Evolutionary conservation across 2,329 filamentous ascomycete genomes (phyloP).

Genomic region (Fusarium compactum): DNA sequence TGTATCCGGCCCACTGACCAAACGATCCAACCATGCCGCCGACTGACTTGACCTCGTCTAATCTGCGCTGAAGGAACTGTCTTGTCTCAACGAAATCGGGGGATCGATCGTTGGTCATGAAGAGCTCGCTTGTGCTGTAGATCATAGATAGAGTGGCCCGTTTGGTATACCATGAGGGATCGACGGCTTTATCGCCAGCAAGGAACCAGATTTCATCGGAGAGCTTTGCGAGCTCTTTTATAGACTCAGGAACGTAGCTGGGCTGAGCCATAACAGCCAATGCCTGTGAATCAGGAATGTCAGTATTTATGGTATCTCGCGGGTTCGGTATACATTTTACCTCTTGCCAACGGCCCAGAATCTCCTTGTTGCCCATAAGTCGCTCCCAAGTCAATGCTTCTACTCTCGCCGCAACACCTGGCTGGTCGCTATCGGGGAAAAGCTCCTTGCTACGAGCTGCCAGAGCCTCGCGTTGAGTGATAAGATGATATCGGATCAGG

Average conservation of each 20-base stretch:
- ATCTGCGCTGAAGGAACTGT: slow-evolving; percentile 80
- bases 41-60: slow-evolving; percentile 75
- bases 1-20: slow-evolving; percentile 85
- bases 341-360: slow-evolving; percentile 88
- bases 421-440: slow-evolving; percentile 53
- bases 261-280: slow-evolving; percentile 91
- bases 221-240: slow-evolving; percentile 82
- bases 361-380: slow-evolving; percentile 76
- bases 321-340: slow-evolving; percentile 60
- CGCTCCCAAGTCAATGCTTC: slow-evolving; percentile 80
- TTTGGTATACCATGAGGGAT: slow-evolving; percentile 86
- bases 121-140: slow-evolving; percentile 83
- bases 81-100: slow-evolving; percentile 80
- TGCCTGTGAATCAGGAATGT: slow-evolving; percentile 66
- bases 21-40: slow-evolving; percentile 73
- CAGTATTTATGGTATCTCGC: slow-evolving; percentile 15
- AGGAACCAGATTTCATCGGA: slow-evolving; percentile 95
- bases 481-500: slow-evolving; percentile 82
- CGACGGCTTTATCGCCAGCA: slow-evolving; percentile 83
- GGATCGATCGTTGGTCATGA: slow-evolving; percentile 91
- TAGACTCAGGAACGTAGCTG: slow-evolving; percentile 77
- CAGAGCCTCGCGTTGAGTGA: slow-evolving; percentile 73
- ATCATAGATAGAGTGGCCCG: slow-evolving; percentile 67
- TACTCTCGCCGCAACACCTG: slow-evolving; percentile 72
- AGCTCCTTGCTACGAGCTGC: slow-evolving; percentile 55